Base-by-base conservation (phyloP, 1,139 yeast genomes). In the Saccharomycopsis hybrid region DNA sequence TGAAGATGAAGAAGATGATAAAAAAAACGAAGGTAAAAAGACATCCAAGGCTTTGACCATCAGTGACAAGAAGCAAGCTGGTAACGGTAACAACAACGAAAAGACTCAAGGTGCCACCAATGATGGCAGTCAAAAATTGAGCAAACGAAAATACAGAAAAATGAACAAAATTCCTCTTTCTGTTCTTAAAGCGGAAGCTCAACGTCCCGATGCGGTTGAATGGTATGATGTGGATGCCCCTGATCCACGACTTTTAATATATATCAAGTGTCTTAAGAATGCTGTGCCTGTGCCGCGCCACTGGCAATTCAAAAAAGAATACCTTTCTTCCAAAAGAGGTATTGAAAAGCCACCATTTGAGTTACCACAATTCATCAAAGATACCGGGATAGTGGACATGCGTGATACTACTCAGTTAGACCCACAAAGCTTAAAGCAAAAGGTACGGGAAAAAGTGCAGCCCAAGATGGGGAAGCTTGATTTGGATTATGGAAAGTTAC, bases 341-440 rank as follows among this genome's bases (percentile, higher is more conserved):
- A 59, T 81, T n/a, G 90, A 83, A 53, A 78, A 80, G 57, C 73
- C 74, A 5, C 86, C 90, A 0, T 92, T 86, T 62, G 80, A 79
- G 58, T 69, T 92, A 13, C 98, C 98, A 0, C 73, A 77, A 43
- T 85, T 78, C 58, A 88, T 92, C 43, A 74, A 71, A 46, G 89
- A 80, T 50, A 92, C 97, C 0, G 97, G 96, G 1, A 89, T 92
- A 41, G 78, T 81, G 59, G 90, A 85, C 53, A 86, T 90, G 96
- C 75, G 97, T 62, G 80, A 81, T 54, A 68, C 76, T 0, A 46
- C 64, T 4, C 64, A 63, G 2, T 47, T 51, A 3, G 58, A 49
- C 7, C 68, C 69, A 4, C 65, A 69, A 35, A 75, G 85, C 2
- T 62, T 88, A 56, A 80, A 85, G 60, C 95, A 88, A 59, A 77